These are phyloP conservation scores for Chrysanthemum seticuspe DNA, from an alignment of 129 eudicot genomes.

Conservation along the genomic window DNA sequence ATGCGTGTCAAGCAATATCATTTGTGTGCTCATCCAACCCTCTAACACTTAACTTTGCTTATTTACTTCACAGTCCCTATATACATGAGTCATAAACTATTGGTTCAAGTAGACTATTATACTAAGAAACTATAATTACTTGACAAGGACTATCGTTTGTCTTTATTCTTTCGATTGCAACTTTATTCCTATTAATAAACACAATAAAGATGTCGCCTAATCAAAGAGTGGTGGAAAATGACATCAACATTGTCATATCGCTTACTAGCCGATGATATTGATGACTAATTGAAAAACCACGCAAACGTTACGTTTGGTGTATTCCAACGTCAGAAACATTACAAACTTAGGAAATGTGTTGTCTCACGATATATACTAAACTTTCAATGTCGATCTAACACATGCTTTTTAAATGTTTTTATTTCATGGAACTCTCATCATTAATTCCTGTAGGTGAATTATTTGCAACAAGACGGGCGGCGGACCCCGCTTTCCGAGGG, in stretches of 20 bases:
- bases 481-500: no score
- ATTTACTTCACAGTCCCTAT: constrained; percentile 5
- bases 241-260: constrained; percentile 19
- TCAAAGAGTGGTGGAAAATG: constrained; percentile 11
- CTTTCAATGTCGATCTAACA: neutral
- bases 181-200: neutral
- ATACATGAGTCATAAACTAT: constrained; percentile 18
- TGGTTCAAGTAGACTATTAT: constrained; percentile 10
- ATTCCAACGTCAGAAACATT: constrained; percentile 14
- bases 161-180: constrained; percentile 8
- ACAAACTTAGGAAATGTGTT: constrained; percentile 22
- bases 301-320: constrained; percentile 20
- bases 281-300: constrained; percentile 27
- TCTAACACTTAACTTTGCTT: no score
- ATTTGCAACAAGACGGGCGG: no score
- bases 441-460: no score
- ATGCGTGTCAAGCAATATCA: no score
- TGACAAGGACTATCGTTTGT: constrained; percentile 28
- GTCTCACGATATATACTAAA: constrained; percentile 5
- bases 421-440: neutral
- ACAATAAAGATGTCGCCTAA: constrained; percentile 14
- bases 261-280: constrained; percentile 12
- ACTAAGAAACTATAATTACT: constrained; percentile 14
- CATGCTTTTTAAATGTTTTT: neutral
- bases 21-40: no score